Percentiles rank a stretch among this genome's conserved stretches.
Evolutionary conservation across 2,329 filamentous ascomycete species (phyloP).

Genomic region (Trichoderma citrinoviride): DNA sequence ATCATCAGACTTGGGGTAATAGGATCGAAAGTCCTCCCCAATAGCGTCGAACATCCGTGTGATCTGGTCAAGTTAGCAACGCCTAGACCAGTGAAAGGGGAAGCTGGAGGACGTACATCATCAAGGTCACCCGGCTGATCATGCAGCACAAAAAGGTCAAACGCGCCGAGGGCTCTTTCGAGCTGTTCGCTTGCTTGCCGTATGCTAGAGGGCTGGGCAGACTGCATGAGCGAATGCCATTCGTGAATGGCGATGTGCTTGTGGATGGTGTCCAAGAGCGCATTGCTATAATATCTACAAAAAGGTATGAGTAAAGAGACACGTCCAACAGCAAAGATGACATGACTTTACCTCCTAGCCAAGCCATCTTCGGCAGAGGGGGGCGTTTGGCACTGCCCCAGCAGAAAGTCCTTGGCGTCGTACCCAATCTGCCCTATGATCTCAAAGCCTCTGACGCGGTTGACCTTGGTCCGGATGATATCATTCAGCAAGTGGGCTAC

Average conservation of each 20-base stretch:
- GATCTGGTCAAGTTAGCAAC: slow-evolving; percentile 44
- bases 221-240: slow-evolving; percentile 55
- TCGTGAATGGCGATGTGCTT: slow-evolving; percentile 73
- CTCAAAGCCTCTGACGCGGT: slow-evolving; percentile 67
- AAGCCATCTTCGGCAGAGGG: slow-evolving; percentile 69
- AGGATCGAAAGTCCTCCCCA: slow-evolving; percentile 53
- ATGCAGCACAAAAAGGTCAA: slow-evolving; percentile 84
- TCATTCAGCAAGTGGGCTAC: slow-evolving; percentile 59
- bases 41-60: slow-evolving; percentile 63
- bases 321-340: not conserved
- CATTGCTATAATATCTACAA: slow-evolving; percentile 70
- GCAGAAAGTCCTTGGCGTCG: slow-evolving; percentile 82
- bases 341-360: slow-evolving; percentile 57
- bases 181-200: slow-evolving; percentile 49
- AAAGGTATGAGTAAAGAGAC: slow-evolving; percentile 1
- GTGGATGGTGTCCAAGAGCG: slow-evolving; percentile 75
- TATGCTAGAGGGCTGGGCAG: slow-evolving; percentile 23
- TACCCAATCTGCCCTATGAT: slow-evolving; percentile 72
- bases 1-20: slow-evolving; percentile 51
- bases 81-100: slow-evolving; percentile 7
- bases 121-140: slow-evolving; percentile 70
- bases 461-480: slow-evolving; percentile 68
- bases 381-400: slow-evolving; percentile 60
- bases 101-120: slow-evolving; percentile 50
- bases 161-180: slow-evolving; percentile 74